These are phyloP conservation scores for Ceratocystis colombiana DNA, from an alignment of 2,329 filamentous ascomycete species.

Conservation along the genomic window DNA sequence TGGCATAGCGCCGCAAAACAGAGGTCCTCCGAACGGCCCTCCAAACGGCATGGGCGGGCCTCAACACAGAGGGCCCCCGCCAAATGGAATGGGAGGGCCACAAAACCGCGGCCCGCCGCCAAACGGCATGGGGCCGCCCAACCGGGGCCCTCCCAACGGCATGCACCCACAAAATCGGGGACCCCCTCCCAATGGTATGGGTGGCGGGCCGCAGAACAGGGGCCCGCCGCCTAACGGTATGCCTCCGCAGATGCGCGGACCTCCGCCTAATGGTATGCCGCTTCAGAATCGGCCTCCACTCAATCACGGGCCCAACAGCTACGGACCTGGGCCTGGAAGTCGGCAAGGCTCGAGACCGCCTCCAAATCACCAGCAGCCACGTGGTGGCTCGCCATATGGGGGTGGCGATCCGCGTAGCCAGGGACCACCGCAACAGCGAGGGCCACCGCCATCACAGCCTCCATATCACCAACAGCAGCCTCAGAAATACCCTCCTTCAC, in stretches of 20 bases:
- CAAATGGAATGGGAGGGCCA: not conserved
- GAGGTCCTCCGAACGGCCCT: not conserved
- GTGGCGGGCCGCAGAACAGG: conserved; percentile 15
- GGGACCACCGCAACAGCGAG: not conserved
- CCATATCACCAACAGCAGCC: conserved; percentile 5
- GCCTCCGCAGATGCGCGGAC: conserved; percentile 21
- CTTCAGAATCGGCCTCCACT: conserved; percentile 17
- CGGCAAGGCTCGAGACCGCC: conserved; percentile 14
- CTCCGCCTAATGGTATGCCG: conserved; percentile 15
- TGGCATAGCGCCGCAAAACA: not conserved
- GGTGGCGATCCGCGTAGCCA: conserved; percentile 17
- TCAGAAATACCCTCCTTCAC: conserved; percentile 17
- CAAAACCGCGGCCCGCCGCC: not conserved
- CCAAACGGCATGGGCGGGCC: conserved; percentile 12
- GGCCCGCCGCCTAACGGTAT: conserved; percentile 16
- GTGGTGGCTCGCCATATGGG: conserved; percentile 17
- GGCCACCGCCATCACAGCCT: not conserved
- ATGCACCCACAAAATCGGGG: conserved; percentile 10
- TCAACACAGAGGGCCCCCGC: conserved; percentile 12
- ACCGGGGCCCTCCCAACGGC: conserved; percentile 10
- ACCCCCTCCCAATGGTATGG: conserved; percentile 7
- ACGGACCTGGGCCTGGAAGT: conserved; percentile 18
- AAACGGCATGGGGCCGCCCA: conserved; percentile 3
- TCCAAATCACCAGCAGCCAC: conserved; percentile 16
- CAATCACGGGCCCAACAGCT: conserved; percentile 15